phyloP scores from a whole-genome alignment of 768 basidiomycete genomes.

The Terana coerulea region DNA sequence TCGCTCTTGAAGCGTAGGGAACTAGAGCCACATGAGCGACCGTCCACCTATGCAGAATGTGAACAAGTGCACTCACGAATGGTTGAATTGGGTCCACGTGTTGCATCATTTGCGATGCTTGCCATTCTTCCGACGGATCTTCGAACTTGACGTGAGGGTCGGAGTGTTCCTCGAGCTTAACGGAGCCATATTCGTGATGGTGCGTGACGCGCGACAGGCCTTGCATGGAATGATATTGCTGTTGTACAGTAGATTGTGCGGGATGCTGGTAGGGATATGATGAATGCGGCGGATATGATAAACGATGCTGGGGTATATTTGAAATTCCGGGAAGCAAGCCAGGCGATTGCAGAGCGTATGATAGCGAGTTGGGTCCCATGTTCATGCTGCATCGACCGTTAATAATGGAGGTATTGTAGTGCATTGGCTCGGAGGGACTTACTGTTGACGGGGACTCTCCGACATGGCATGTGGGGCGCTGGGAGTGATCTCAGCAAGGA shows the following conservation, averaged over 20 bases:
- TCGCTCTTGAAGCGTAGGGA: slow-evolving; percentile 43
- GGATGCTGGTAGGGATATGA: slow-evolving; percentile 6
- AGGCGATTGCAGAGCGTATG: slow-evolving; percentile 1
- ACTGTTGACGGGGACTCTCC: not conserved
- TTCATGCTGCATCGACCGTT: slow-evolving; percentile 3
- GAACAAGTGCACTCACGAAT: slow-evolving; percentile 47
- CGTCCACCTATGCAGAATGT: not conserved
- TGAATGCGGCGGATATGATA: slow-evolving; percentile 5
- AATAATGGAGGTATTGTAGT: no score
- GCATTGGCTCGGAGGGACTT: slow-evolving; percentile 1
- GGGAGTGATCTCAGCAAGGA: not conserved
- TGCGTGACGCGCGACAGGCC: slow-evolving; percentile 5
- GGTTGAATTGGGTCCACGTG: slow-evolving; percentile 55
- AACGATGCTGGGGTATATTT: slow-evolving; percentile 4
- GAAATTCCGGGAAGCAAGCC: slow-evolving; percentile 3
- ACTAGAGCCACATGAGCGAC: slow-evolving; percentile 23
- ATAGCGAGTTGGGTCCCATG: not conserved
- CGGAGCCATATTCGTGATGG: slow-evolving; percentile 1
- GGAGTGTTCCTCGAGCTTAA: not conserved
- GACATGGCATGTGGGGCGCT: not conserved
- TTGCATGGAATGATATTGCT: slow-evolving; percentile 2
- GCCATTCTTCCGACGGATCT: slow-evolving; percentile 48
- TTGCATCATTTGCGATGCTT: slow-evolving; percentile 39
- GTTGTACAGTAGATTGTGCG: slow-evolving; percentile 7
- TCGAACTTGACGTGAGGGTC: slow-evolving; percentile 8